Evolutionary conservation across 345 rosid species (phyloP).

Genomic region (Gossypium rotundifolium): DNA sequence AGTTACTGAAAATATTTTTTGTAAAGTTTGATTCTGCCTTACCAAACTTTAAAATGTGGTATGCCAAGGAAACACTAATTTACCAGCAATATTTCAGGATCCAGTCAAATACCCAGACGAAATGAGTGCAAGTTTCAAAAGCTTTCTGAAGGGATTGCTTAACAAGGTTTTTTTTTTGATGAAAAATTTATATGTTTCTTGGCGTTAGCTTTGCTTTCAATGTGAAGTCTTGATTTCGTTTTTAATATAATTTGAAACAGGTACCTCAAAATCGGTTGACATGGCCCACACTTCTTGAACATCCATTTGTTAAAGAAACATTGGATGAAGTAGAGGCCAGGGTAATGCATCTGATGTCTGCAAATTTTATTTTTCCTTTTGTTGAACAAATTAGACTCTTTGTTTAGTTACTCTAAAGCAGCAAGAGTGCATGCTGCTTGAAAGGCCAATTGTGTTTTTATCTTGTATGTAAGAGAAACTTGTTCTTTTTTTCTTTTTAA

Average conservation of each 20-base stretch:
- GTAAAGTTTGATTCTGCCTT: neutral
- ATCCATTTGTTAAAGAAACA: conserved; percentile 84
- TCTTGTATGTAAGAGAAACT: neutral
- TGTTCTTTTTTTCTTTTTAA: neutral
- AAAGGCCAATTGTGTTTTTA: neutral
- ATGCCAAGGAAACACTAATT: conserved; percentile 30
- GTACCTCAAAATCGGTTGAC: conserved; percentile 85
- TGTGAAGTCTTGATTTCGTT: neutral
- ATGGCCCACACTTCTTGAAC: conserved; percentile 95
- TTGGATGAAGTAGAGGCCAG: conserved; percentile 52
- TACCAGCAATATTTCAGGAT: conserved; percentile 50
- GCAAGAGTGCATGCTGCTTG: neutral
- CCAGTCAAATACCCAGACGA: conserved; percentile 96
- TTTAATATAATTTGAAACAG: conserved; percentile 37
- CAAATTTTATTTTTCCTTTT: neutral
- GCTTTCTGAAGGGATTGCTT: conserved; percentile 91
- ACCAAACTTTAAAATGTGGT: conserved; percentile 9
- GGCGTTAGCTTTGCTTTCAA: conserved; percentile 6
- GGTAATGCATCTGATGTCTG: conserved; percentile 38
- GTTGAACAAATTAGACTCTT: neutral
- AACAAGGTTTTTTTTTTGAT: conserved; percentile 51
- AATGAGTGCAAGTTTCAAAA: conserved; percentile 78
- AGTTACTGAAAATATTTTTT: neutral
- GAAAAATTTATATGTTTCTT: neutral
- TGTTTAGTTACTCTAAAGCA: neutral